Base-by-base conservation (phyloP, 306 rosid genomes). In the Mucuna pruriens region DNA sequence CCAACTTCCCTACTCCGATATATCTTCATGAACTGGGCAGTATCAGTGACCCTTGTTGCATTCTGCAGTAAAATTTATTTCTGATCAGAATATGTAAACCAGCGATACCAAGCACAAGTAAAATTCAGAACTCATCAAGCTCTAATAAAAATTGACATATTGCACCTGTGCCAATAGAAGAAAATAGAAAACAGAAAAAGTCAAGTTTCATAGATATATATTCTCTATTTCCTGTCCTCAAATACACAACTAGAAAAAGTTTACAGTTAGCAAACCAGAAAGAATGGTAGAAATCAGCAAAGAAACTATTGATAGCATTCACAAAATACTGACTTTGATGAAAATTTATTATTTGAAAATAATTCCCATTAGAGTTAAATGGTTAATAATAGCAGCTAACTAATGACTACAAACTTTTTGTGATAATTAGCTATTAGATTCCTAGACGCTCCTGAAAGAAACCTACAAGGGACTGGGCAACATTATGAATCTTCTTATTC, bases 1-100 rank as follows among this genome's bases (percentile, higher is more conserved):
- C 98, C 97, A 49, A 94, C 97, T 84, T 94, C 97, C 80, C 97
- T 89, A 83, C 97, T 94, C 36, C 98, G 88, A 85, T 94, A 92
- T 61, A 94, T 88, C 90, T 90, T 92, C 94, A 91, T 84, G 86
- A 91, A 92, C 79, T 83, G 90, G 40, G 93, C 87, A 75, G 70
- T 81, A 77, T 76, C 46, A 31, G 70, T 82, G 46, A 40, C 76
- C 49, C 69, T 77, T 51, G 73, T 85, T 29, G 85, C 92, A 52
- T 33, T 87, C 97, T 92, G 90, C 87, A 81, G 33, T 66, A 55
- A 82, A 69, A 82, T 58, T 5, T 34, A 20, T 48, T 60, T 45
- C 66, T 48, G n/a, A 58, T 74, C 61, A 48, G 84, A 69, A 79
- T 61, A 42, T 6, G 62, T 40, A 54, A n/a, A n/a, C n/a, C n/a